Conservation (phyloP, 1,139 yeast genomes). For the Maudiozyma humilis region DNA sequence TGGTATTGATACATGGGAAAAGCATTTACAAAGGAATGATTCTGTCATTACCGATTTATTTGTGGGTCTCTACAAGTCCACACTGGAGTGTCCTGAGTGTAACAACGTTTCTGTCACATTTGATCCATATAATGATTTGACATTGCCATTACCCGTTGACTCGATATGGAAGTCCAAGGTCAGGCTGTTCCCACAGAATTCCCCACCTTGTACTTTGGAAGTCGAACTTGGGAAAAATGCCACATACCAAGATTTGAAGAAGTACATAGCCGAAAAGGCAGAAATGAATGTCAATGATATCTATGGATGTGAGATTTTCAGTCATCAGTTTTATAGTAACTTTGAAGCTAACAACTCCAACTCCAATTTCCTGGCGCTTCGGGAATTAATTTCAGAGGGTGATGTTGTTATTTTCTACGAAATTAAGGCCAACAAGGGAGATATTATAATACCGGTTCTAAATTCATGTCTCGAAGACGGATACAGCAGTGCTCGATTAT, state of each 20-base stretch:
- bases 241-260: conserved; percentile 55
- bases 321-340: conserved; percentile 58
- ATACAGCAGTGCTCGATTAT: conserved; percentile 35
- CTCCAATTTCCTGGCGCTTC: conserved; percentile 54
- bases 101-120: conserved; percentile 75
- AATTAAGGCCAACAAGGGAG: conserved; percentile 37
- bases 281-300: conserved; percentile 39
- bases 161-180: conserved; percentile 67
- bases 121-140: conserved; percentile 88
- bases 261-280: conserved; percentile 49
- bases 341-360: conserved; percentile 55
- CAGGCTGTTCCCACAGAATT: conserved; percentile 51
- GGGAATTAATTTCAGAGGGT: conserved; percentile 54
- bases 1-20: conserved; percentile 74
- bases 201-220: conserved; percentile 45
- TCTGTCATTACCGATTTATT: conserved; percentile 79
- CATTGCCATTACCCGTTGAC: conserved; percentile 78
- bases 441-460: conserved; percentile 61
- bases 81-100: conserved; percentile 82
- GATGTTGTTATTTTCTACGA: conserved; percentile 70
- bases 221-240: conserved; percentile 66
- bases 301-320: conserved; percentile 64
- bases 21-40: conserved; percentile 74
- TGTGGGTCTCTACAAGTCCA: conserved; percentile 85
- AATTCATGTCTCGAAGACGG: conserved; percentile 44